Percentiles rank a stretch among this genome's conserved stretches.
Evolutionary conservation across 164 flowering plant species (phyloP).

Genomic region (Umbilicus rupestris): DNA sequence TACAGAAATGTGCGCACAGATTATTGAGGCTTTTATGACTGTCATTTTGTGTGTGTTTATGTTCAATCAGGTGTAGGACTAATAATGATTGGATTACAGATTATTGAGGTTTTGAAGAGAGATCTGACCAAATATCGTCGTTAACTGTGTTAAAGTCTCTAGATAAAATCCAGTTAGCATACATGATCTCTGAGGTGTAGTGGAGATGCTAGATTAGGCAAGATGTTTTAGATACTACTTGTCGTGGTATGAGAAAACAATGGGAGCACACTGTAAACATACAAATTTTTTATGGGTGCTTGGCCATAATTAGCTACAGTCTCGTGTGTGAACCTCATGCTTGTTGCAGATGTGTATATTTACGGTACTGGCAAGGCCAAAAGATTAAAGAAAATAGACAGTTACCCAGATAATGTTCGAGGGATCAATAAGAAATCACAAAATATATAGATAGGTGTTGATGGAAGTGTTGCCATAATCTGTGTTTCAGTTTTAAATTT

Average conservation of each 20-base stretch:
- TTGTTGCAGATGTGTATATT: too few relatives aligned
- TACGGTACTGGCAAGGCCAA: too few relatives aligned
- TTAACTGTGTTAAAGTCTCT: neutral
- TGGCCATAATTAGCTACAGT: too few relatives aligned
- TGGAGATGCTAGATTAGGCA: neutral
- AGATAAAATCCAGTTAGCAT: neutral
- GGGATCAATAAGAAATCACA: too few relatives aligned
- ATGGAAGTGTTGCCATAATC: neutral
- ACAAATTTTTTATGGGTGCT: too few relatives aligned
- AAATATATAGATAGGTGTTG: neutral
- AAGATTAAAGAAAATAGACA: too few relatives aligned
- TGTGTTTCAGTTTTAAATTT: neutral
- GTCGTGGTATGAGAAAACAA: neutral
- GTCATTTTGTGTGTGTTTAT: too few relatives aligned
- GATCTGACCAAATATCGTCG: neutral
- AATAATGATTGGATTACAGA: neutral
- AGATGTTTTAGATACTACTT: neutral
- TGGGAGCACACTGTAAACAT: neutral
- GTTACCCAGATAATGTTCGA: too few relatives aligned
- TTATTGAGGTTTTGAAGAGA: neutral
- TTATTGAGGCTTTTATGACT: too few relatives aligned
- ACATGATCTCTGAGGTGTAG: neutral
- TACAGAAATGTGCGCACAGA: too few relatives aligned
- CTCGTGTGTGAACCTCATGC: too few relatives aligned
- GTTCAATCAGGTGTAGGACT: neutral